Evolutionary conservation across 1,284 basidiomycete genomes (phyloP).

Genomic region (Chiua sp.): DNA sequence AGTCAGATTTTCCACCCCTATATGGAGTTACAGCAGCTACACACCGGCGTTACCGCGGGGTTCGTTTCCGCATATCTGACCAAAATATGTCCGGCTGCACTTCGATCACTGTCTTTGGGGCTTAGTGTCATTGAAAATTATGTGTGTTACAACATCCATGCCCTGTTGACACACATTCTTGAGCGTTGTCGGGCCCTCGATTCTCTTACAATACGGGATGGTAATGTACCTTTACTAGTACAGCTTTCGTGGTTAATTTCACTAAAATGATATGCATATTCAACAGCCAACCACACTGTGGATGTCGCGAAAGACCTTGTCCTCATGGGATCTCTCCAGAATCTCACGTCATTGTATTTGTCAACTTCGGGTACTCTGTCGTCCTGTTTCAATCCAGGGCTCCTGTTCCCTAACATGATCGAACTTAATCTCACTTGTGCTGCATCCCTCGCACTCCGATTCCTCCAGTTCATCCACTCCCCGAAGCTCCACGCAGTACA

Average conservation of each 20-base stretch:
- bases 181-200: neutral
- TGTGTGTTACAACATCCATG: neutral
- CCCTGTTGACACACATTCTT: neutral
- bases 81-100: too few species aligned
- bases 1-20: too few species aligned
- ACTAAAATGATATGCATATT: neutral
- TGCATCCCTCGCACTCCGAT: neutral
- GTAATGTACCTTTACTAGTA: too few species aligned
- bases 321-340: too few species aligned
- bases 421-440: neutral
- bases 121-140: neutral
- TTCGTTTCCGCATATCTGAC: too few species aligned
- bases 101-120: too few species aligned
- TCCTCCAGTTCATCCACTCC: neutral
- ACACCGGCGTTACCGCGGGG: too few species aligned
- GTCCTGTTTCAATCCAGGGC: neutral
- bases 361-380: neutral
- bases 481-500: neutral
- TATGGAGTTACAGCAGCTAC: neutral
- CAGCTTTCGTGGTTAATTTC: neutral
- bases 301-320: neutral
- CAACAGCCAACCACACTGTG: neutral
- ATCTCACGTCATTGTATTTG: neutral
- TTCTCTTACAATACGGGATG: neutral
- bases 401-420: neutral